Base-by-base conservation (phyloP, 805 yeast genomes). In the Pichia membranifaciens region DNA sequence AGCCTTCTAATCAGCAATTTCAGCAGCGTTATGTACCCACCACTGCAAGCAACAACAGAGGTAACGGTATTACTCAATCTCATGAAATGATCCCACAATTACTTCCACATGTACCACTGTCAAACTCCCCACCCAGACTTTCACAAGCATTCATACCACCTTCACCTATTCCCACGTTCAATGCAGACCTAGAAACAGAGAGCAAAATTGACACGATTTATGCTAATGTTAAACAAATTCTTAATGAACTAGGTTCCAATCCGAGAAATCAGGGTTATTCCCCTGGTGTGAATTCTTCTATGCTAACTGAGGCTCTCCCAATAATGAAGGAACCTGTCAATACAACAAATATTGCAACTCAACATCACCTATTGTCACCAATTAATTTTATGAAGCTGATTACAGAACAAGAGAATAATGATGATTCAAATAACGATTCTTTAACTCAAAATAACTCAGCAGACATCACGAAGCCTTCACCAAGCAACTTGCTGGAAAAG, bases 271-370 rank as follows among this genome's bases (percentile, higher is more conserved):
- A 22, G 17, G 25, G 18, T 4, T 23, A 38, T 13, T 2, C 10
- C 5, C 36, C 36, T 9, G 29, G 16, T 33, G 32, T 37, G 2
- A 8, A 16, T 4, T 17, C 28, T 21, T 21, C 41, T 12, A 33
- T 12, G 6, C 23, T 17, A 16, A 1, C 37, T 10, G 34, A 42
- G n/a, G 4, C 10, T 21, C 15, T 41, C 15, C 45, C 49, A 5
- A 28, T 45, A 2, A 18, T 35, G n/a, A 17, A 7, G 8, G 49
- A 45, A 33, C 45, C 45, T 6, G 13, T 43, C 10, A 47, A 47
- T 31, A 31, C 44, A 15, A 42, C 50, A 17, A 47, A 42, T 20
- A 23, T 47, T 5, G 42, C 50, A 10, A 42, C 32, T 6, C 50
- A 47, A 22, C 28, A 17, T 12, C 42, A 48, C 17, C 15, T 32